These are phyloP conservation scores for Rhizopogon vesiculosus DNA, from an alignment of 768 basidiomycete genomes.

Conservation along the genomic window DNA sequence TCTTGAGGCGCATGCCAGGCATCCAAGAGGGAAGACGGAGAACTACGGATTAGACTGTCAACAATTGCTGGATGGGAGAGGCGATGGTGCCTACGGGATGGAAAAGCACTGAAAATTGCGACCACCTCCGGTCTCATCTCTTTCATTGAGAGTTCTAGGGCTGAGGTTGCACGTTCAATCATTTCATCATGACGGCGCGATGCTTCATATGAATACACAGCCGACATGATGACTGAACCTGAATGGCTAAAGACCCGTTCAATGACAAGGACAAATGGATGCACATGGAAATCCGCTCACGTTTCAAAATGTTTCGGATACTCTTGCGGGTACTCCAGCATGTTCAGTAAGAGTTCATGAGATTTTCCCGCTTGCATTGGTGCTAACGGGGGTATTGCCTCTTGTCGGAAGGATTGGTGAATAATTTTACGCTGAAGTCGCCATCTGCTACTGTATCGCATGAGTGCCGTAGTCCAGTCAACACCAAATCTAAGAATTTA, in stretches of 20 bases:
- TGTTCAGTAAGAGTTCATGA: not conserved
- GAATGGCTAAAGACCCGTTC: not conserved
- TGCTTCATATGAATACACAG: constrained; percentile 4
- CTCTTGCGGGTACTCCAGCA: not conserved
- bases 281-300: not conserved
- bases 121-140: not conserved
- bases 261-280: not conserved
- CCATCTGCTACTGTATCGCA: constrained; percentile 13
- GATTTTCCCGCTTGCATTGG: constrained; percentile 1
- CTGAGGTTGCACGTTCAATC: not conserved
- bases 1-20: constrained; percentile 6
- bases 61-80: not conserved
- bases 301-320: not conserved
- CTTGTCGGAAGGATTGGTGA: constrained; percentile 8
- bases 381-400: not conserved
- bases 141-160: not conserved
- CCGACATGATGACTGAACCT: constrained; percentile 2
- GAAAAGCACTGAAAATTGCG: not conserved
- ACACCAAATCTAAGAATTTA: constrained; percentile 1
- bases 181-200: not conserved
- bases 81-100: not conserved
- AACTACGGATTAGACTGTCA: constrained; percentile 1
- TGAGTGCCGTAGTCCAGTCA: constrained; percentile 3
- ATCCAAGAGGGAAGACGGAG: constrained; percentile 5
- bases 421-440: constrained; percentile 11